These are phyloP conservation scores for Sporothrix brunneoviolacea DNA, from an alignment of 2,329 filamentous ascomycete genomes.

Conservation along the genomic window DNA sequence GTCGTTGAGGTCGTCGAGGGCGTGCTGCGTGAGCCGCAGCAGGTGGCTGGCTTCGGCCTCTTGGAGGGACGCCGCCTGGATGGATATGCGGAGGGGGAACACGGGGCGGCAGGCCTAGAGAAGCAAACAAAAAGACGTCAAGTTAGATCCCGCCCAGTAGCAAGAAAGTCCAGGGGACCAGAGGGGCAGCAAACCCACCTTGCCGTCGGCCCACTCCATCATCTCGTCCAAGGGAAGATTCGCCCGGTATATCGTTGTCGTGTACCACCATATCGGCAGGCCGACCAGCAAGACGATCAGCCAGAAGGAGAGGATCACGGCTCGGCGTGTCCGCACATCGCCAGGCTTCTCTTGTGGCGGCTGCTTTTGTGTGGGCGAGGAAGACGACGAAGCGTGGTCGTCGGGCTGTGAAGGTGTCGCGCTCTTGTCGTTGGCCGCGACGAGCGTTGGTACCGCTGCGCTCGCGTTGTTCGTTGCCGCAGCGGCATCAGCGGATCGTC, in stretches of 20 bases:
- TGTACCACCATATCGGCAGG: constrained; percentile 91
- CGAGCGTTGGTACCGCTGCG: neutral
- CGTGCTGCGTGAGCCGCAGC: constrained; percentile 73
- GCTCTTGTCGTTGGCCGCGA: neutral
- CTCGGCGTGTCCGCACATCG: constrained; percentile 61
- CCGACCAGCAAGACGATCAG: constrained; percentile 74
- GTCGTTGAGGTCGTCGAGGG: constrained; percentile 79
- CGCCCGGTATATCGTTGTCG: constrained; percentile 86
- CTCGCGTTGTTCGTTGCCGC: neutral
- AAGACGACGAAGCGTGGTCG: neutral
- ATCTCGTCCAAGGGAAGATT: constrained; percentile 76
- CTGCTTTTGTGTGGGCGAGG: constrained; percentile 29
- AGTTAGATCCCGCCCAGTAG: too few species aligned
- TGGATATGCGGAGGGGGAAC: constrained; percentile 75
- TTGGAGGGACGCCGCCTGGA: constrained; percentile 62
- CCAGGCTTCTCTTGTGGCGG: constrained; percentile 74
- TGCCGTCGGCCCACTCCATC: constrained; percentile 86
- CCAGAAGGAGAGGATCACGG: constrained; percentile 87
- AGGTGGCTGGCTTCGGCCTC: constrained; percentile 65
- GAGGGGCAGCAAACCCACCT: constrained; percentile 44
- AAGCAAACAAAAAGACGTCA: constrained; percentile 12
- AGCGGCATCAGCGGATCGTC: constrained; percentile 5
- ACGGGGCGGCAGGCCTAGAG: constrained; percentile 74
- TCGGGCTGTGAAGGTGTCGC: neutral
- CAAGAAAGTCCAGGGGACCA: too few species aligned